Base-by-base conservation (phyloP, 306 rosid genomes). In the Gillenia trifoliata region DNA sequence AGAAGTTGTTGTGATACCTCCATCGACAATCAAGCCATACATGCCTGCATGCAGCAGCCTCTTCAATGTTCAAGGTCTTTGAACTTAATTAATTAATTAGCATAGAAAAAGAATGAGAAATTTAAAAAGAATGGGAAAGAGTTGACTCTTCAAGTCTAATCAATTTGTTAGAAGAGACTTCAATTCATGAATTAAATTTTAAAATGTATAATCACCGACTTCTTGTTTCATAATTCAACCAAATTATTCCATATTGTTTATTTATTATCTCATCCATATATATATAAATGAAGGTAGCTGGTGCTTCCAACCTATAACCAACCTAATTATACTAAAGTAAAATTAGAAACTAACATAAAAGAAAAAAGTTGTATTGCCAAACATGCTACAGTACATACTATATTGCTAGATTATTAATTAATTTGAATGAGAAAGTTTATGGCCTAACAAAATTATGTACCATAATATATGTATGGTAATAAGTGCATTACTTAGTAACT, bases 271-370 rank as follows among this genome's bases (percentile, higher is more conserved):
- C 66, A 33, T 23, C 38, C 25, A 34, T 23, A 4, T 30, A 5
- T 29, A 15, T 41, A 20, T 40, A 26, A 62, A 59, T 19, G 68
- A 33, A 38, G 76, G 68, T 40, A 9, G 76, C 29, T 59, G 57
- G 68, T 59, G 76, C n/a, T 59, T 43, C 68, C 76, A 72, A 72
- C 56, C 17, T 52, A 12, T 15, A 52, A 31, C 15, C 62, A 70
- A 47, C 11, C 30, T 20, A 45, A 70, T 45, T 70, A 41, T 26
- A 23, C 41, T 8, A 3, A 60, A 63, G 15, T 64, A 57, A 25
- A 40, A 8, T 6, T 5, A 40, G 10, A 40, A 8, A 8, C 45
- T 40, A 40, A 40, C 6, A 40, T 40, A 40, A 11, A 6, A n/a
- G n/a, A n/a, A n/a, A n/a, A n/a, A n/a, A n/a, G n/a, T n/a, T n/a